Base-by-base conservation (phyloP, 306 rosid genomes). In the Hippophae tibetana region DNA sequence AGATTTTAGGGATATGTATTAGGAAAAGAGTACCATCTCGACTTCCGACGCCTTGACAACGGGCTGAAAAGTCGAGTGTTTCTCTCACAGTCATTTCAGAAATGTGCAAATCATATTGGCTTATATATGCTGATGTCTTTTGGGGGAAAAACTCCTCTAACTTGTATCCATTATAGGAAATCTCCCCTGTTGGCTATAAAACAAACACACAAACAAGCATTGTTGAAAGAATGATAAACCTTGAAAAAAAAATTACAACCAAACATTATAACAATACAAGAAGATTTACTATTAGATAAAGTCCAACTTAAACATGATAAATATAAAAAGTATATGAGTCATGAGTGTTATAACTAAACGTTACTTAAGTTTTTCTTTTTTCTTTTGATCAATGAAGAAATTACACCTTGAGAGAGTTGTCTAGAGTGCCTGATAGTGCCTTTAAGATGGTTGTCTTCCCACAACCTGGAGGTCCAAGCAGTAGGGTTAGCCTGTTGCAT, bases 11-110 rank as follows among this genome's bases (percentile, higher is more conserved):
- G 1, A 18, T 18, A 18, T 18, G 23, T 18, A 18, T 18, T 57
- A 43, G 27, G 45, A 8, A 69, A 44, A 41, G 62, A 53, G 52
- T 72, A 76, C 89, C 87, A 0, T 70, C 77, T 69, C 82, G 78
- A 64, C 70, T 56, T 66, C 96, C 86, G 26, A 80, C 82, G 12
- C 89, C 94, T 57, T 88, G 94, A 73, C 87, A 88, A 11, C 74
- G 69, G 0, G 84, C 86, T 44, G 94, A 84, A 70, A 82, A 88
- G 60, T 88, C 81, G 12, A 88, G 67, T 60, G 83, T 88, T 77
- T 88, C 96, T 68, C 89, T 78, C 42, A 82, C 96, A 7, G 89
- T 88, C 85, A 88, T 82, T 60, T 82, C 82, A 8, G 89, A 74
- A 72, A 88, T 78, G 65, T 84, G 94, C 65, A 77, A 63, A 58